These are phyloP conservation scores for Phlyctochytrium arcticum DNA, from an alignment of 192 early-diverging fungal species.

Conservation along the genomic window DNA sequence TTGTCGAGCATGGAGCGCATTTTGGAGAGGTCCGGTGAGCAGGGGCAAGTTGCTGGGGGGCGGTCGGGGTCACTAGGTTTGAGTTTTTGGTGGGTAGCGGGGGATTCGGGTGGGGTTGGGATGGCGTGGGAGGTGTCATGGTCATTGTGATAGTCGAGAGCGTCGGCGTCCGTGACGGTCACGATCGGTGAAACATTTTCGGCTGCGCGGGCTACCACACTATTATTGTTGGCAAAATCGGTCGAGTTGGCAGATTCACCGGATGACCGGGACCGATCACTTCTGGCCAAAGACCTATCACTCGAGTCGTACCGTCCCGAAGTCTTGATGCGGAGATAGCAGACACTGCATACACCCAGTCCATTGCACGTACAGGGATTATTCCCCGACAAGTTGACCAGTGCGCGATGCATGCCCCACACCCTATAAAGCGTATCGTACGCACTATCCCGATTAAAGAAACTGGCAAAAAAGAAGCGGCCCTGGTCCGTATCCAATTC, in stretches of 20 bases:
- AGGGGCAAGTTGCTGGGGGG: neutral
- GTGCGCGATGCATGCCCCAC: slow-evolving; percentile 9
- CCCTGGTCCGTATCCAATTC: slow-evolving; percentile 16
- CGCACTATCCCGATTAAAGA: slow-evolving; percentile 18
- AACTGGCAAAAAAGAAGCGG: slow-evolving; percentile 30
- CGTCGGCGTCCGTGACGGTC: neutral
- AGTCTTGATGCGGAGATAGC: no score
- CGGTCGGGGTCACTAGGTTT: neutral
- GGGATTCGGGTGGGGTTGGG: neutral
- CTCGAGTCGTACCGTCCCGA: no score
- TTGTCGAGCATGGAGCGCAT: slow-evolving; percentile 14
- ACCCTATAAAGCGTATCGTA: slow-evolving; percentile 5
- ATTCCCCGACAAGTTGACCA: neutral
- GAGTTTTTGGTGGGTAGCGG: neutral
- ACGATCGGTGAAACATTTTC: neutral
- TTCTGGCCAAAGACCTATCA: no score
- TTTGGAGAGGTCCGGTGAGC: neutral
- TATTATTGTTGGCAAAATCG: no score
- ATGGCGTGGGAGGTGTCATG: no score
- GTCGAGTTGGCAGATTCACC: no score
- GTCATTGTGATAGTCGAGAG: no score
- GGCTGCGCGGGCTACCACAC: neutral
- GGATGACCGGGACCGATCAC: no score
- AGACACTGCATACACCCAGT: slow-evolving; percentile 4
- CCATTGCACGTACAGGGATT: slow-evolving; percentile 12